These are phyloP conservation scores for Scytalidium sp. DNA, from an alignment of 2,329 filamentous ascomycete species.

Conservation along the genomic window DNA sequence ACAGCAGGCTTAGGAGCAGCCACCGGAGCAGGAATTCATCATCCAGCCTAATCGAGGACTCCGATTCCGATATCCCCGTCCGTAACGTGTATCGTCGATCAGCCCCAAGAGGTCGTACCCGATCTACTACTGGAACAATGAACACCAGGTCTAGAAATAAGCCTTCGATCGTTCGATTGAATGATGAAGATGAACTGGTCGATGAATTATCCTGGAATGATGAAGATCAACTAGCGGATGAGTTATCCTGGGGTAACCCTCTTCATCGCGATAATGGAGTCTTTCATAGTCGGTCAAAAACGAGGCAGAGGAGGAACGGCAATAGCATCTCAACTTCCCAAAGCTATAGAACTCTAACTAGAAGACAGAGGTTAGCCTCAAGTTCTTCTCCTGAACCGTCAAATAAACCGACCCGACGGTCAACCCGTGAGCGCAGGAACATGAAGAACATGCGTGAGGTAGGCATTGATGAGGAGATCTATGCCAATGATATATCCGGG, in stretches of 20 bases:
- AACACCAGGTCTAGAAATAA: slow-evolving; percentile 4
- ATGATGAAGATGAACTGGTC: slow-evolving; percentile 11
- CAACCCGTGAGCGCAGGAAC: slow-evolving; percentile 27
- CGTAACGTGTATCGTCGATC: not conserved
- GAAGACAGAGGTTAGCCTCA: not conserved
- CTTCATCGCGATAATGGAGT: not conserved
- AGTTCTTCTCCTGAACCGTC: slow-evolving; percentile 15
- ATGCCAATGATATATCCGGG: slow-evolving; percentile 44
- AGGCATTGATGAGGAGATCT: slow-evolving; percentile 48
- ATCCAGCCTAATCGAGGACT: not conserved
- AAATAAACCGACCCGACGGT: slow-evolving; percentile 26
- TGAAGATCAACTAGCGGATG: slow-evolving; percentile 18
- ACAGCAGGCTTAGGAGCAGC: not conserved
- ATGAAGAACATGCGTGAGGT: slow-evolving; percentile 41
- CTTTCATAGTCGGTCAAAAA: not conserved
- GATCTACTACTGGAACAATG: slow-evolving; percentile 14
- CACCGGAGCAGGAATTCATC: not conserved
- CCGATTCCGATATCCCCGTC: not conserved
- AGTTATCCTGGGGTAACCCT: slow-evolving; percentile 15
- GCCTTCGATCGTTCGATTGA: not conserved
- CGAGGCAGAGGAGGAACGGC: not conserved
- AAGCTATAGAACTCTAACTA: not conserved
- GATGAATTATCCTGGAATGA: slow-evolving; percentile 20
- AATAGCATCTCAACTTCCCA: not conserved
- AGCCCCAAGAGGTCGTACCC: slow-evolving; percentile 8